Base-by-base conservation (phyloP, 108 stramenopile genomes). In the Nitzschia sp. region DNA sequence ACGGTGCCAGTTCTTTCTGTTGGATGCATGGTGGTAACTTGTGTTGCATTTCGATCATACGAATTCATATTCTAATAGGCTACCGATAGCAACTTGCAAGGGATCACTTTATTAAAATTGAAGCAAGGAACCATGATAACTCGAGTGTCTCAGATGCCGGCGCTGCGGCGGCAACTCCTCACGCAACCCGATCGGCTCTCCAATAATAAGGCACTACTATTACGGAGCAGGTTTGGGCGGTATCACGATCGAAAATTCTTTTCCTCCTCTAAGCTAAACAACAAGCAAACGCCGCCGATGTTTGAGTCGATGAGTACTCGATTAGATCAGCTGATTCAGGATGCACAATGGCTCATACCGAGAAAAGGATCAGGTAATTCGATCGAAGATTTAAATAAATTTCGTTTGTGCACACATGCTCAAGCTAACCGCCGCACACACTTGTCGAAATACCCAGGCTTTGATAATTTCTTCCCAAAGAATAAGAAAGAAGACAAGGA, bases 381-480 rank as follows among this genome's bases (percentile, higher is more conserved):
- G 6, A 41, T 41, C n/a, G n/a, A n/a, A n/a, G n/a, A n/a, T n/a
- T n/a, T n/a, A n/a, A n/a, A n/a, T n/a, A n/a, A n/a, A n/a, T n/a
- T n/a, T n/a, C n/a, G n/a, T n/a, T n/a, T n/a, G n/a, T n/a, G n/a
- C n/a, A n/a, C n/a, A n/a, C n/a, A n/a, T n/a, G n/a, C n/a, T n/a
- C n/a, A n/a, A n/a, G n/a, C n/a, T n/a, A n/a, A n/a, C 28, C 38
- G 38, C 22, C 36, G n/a, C 4, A 28, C 15, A 58, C 58, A n/a
- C n/a, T n/a, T n/a, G n/a, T n/a, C n/a, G n/a, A n/a, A n/a, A n/a
- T n/a, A n/a, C n/a, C 8, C 11, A 69, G 89, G 89, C 48, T 87
- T 87, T 68, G 86, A 86, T 45, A 90, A 88, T 65, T 87, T 88
- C 61, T 58, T 85, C n/a, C 86, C 84, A 26, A 81, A 79, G 68